phyloP scores from a whole-genome alignment of 2,329 filamentous ascomycete genomes.

The Pseudocercospora fijiensis region DNA sequence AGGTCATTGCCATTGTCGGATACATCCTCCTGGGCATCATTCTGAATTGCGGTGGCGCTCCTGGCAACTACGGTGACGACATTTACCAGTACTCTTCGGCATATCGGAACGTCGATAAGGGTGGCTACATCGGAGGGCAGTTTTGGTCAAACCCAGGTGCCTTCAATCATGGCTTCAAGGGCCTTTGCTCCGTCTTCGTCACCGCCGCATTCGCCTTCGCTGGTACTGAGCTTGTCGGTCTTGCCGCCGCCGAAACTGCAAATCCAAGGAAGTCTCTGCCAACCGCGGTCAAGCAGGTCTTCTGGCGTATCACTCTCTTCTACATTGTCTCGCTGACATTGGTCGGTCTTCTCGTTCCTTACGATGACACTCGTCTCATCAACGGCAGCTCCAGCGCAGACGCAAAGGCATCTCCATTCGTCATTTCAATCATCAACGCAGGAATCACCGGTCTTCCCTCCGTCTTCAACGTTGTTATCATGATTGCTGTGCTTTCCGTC shows the following conservation, averaged over 20 bases:
- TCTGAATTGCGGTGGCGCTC: conserved; percentile 60
- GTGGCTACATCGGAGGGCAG: conserved; percentile 60
- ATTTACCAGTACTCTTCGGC: conserved; percentile 14
- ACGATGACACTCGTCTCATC: conserved; percentile 38
- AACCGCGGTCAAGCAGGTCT: conserved; percentile 39
- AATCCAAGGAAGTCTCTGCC: conserved; percentile 51
- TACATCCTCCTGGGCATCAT: conserved; percentile 66
- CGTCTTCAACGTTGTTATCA: conserved; percentile 67
- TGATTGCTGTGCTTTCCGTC: conserved; percentile 60
- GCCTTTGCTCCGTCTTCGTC: conserved; percentile 64
- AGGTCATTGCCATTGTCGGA: conserved; percentile 52
- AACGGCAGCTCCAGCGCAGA: conserved; percentile 37
- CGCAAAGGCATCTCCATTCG: conserved; percentile 60
- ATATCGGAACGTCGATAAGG: conserved; percentile 38
- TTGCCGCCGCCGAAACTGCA: conserved; percentile 54
- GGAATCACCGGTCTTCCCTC: conserved; percentile 60
- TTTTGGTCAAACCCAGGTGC: conserved; percentile 45
- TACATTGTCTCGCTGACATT: conserved; percentile 39
- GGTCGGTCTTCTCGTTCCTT: conserved; percentile 38
- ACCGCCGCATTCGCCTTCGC: conserved; percentile 63
- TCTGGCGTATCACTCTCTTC: conserved; percentile 39
- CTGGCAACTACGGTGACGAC: conserved; percentile 32
- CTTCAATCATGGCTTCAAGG: conserved; percentile 61
- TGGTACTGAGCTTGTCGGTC: conserved; percentile 63
- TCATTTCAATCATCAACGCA: conserved; percentile 63